phyloP scores from a whole-genome alignment of 2,329 filamentous ascomycete species.

The Aspergillus terreus region DNA sequence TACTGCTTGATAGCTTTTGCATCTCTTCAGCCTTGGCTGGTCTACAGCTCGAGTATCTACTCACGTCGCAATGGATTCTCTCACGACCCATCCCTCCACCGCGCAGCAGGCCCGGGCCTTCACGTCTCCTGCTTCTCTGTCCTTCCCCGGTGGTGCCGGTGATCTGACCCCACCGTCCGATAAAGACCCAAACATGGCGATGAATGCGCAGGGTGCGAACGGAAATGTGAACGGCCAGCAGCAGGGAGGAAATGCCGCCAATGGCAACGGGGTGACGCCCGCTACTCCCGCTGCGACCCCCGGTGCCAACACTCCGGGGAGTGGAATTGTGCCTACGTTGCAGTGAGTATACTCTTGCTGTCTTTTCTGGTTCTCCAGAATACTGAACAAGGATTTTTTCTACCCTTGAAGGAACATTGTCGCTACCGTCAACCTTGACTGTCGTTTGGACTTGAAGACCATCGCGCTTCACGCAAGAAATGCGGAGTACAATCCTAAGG shows the following conservation, averaged over 20 bases:
- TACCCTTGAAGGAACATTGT: conserved; percentile 81
- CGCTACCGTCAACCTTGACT: conserved; percentile 96
- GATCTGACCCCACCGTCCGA: conserved; percentile 77
- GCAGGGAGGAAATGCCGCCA: conserved; percentile 56
- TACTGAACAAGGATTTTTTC: conserved; percentile 44
- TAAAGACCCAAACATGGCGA: conserved; percentile 57
- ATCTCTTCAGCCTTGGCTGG: conserved; percentile 20
- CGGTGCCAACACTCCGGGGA: conserved; percentile 74
- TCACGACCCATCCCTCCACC: conserved; percentile 87
- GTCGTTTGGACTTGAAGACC: conserved; percentile 95
- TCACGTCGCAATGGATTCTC: conserved; percentile 69
- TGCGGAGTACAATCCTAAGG: conserved; percentile 98
- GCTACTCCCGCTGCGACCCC: conserved; percentile 89
- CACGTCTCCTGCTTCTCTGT: conserved; percentile 85
- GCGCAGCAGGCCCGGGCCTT: conserved; percentile 94
- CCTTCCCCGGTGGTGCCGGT: conserved; percentile 79
- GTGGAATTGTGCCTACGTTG: conserved; percentile 86
- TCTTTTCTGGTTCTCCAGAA: conserved; percentile 44
- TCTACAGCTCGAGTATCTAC: conserved; percentile 25
- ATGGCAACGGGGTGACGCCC: conserved; percentile 78
- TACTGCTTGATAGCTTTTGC: conserved; percentile 19
- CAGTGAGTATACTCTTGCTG: conserved; percentile 75
- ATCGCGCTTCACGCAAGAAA: conserved; percentile 97
- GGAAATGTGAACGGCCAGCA: conserved; percentile 50
- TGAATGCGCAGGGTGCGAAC: conserved; percentile 45